phyloP scores from a whole-genome alignment of 1,139 yeast genomes.

The Debaryomyces singareniensis region DNA sequence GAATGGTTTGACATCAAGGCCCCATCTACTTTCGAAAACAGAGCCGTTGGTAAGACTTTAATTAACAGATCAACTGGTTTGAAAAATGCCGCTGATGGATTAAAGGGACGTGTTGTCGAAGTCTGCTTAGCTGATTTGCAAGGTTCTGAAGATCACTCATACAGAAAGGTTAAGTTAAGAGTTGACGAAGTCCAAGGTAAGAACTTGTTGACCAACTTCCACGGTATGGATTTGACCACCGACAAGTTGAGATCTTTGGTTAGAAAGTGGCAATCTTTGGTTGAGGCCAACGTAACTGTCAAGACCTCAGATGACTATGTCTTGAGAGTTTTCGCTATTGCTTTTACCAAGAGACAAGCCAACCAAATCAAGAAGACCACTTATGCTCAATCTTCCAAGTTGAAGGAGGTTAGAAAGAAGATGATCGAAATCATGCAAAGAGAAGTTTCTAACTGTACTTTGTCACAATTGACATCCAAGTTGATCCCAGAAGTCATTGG shows the following conservation, averaged over 20 bases:
- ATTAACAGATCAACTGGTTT: constrained; percentile 48
- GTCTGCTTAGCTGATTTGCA: constrained; percentile 46
- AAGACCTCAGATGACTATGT: constrained; percentile 47
- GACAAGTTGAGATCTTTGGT: constrained; percentile 48
- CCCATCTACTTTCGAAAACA: constrained; percentile 46
- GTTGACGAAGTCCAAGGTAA: constrained; percentile 51
- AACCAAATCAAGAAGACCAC: constrained; percentile 48
- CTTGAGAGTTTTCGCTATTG: constrained; percentile 46
- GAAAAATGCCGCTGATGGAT: constrained; percentile 47
- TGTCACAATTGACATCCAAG: constrained; percentile 46
- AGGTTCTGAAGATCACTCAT: constrained; percentile 48
- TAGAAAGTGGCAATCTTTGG: constrained; percentile 50
- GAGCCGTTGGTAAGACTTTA: constrained; percentile 47
- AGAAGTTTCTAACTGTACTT: constrained; percentile 45
- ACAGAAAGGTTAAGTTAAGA: constrained; percentile 48
- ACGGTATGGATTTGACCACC: constrained; percentile 45
- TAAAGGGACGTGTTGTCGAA: constrained; percentile 48
- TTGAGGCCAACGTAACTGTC: constrained; percentile 47
- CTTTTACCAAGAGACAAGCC: constrained; percentile 49
- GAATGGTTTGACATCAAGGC: constrained; percentile 50
- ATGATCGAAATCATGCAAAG: constrained; percentile 48
- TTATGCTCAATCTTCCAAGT: constrained; percentile 46
- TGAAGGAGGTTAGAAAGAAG: constrained; percentile 47
- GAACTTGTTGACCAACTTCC: constrained; percentile 50
- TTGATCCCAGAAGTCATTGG: constrained; percentile 50